Evolutionary conservation across 2,329 filamentous ascomycete genomes (phyloP).

Genomic region (Cladosporium sp.): DNA sequence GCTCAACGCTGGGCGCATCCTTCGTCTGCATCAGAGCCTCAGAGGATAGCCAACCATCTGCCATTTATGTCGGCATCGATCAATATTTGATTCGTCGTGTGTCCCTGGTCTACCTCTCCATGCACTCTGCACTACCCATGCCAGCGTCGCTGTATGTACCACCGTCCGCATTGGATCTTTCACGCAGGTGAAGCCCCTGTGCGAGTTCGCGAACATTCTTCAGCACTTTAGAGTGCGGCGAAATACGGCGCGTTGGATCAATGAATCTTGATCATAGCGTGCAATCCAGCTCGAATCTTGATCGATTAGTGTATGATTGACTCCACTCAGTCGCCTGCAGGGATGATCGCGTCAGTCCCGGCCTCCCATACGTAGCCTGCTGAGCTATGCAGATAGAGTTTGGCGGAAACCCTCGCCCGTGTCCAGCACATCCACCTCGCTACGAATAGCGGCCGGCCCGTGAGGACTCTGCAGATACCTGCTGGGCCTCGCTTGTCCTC

Average conservation of each 20-base stretch:
- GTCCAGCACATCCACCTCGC: not conserved
- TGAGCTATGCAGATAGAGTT: conserved; percentile 2
- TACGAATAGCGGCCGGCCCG: conserved; percentile 8
- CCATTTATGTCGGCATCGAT: not conserved
- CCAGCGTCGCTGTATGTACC: not conserved
- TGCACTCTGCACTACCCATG: not conserved
- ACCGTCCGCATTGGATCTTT: not conserved
- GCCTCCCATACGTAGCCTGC: not conserved
- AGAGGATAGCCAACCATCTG: not conserved
- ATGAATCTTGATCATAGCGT: not conserved
- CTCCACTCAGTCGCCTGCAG: not conserved
- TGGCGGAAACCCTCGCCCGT: conserved; percentile 1
- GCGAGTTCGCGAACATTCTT: not conserved
- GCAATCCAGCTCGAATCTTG: not conserved
- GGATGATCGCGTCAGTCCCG: conserved; percentile 5
- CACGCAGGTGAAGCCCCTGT: not conserved
- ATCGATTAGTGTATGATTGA: not conserved
- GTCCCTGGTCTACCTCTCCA: not conserved
- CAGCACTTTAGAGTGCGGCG: not conserved
- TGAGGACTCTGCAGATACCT: conserved; percentile 10
- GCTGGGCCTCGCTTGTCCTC: not conserved
- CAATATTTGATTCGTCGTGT: not conserved
- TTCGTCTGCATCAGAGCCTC: not conserved
- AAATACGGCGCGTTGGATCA: not conserved
- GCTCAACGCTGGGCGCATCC: conserved; percentile 1